Evolutionary conservation across 75 land plant species (phyloP), one percentile per base, ranked within the genome.

Genomic region (Chamaecyparis obtusa): DNA sequence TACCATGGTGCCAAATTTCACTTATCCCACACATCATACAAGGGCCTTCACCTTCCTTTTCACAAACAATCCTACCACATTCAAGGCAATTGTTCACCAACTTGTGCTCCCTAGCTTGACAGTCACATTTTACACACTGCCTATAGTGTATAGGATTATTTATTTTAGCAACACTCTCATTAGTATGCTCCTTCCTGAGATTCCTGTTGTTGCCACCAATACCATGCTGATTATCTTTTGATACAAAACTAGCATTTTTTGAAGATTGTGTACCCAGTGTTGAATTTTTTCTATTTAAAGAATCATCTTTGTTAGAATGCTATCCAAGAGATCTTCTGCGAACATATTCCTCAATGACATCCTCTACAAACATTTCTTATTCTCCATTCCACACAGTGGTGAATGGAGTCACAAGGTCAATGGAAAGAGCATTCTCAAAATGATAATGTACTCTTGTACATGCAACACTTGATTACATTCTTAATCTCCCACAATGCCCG

Each of bases 21-120:
- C 95, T 91, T 32, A 93, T 91, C 37, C 99, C 99, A 92, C 98
- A 97, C 71, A 94, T 96, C 64, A 86, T 96, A 87, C 97, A 96
- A 32, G 96, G 99, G 3, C 97, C 99, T 86, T 97, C 99, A 9
- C 99, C 99, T 90, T 97, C 99, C 83, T 96, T 97, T 87, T 96
- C 97, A 86, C 98, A 97, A 5, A 97, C 93, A 82, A 97, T 96
- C 90, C 94, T 96, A 41, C 99, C 99, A 90, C 99, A 97, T 48
- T 93, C 93, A 41, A 97, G 93, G 87, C 96, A 97, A 82, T 97
- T 97, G 94, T 94, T 97, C 80, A 97, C 92, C 24, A 97, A 91
- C 82, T 87, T 90, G 88, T 96, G 99, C 74, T 93, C 88, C 64
- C 93, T 95, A 30, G 96, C 97, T 88, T 97, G 99, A 90, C 99